Conservation (phyloP, 2,329 filamentous ascomycete species). For the Stenocarpella maydis region DNA sequence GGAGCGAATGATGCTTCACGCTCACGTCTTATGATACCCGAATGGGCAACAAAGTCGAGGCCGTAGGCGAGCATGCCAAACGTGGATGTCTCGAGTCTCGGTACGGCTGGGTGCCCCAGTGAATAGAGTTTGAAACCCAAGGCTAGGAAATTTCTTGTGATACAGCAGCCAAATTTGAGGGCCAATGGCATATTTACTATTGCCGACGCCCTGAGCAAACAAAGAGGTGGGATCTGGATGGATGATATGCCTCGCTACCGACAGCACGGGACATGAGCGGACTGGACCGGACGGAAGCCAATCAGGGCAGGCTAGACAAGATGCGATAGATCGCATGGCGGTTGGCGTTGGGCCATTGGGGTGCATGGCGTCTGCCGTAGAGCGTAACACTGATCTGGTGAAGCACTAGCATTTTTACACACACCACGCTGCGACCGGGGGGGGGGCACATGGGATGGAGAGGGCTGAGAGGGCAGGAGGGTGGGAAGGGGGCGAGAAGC, state of each 20-base stretch:
- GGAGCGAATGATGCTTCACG: neutral
- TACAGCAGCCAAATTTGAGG: neutral
- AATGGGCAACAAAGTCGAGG: neutral
- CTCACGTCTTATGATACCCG: conserved; percentile 26
- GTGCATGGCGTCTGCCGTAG: conserved; percentile 5
- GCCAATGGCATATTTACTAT: neutral
- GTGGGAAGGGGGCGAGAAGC: neutral
- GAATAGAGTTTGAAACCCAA: conserved; percentile 15
- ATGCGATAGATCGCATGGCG: conserved; percentile 11
- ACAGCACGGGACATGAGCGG: conserved; percentile 6
- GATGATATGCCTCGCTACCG: conserved; percentile 14
- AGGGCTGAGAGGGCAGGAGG: too few relatives aligned
- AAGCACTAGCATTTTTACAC: neutral
- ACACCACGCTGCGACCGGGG: neutral
- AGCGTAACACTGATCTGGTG: neutral
- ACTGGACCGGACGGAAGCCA: neutral
- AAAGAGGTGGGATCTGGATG: too few relatives aligned
- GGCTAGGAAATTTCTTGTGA: neutral
- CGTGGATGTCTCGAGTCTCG: neutral
- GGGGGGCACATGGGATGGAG: neutral
- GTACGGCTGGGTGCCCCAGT: neutral
- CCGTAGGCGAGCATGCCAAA: neutral
- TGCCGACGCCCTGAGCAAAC: neutral
- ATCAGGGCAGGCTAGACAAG: neutral
- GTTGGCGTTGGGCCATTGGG: neutral